phyloP scores from a whole-genome alignment of 2,329 filamentous ascomycete species.

The Grosmannia huntii region DNA sequence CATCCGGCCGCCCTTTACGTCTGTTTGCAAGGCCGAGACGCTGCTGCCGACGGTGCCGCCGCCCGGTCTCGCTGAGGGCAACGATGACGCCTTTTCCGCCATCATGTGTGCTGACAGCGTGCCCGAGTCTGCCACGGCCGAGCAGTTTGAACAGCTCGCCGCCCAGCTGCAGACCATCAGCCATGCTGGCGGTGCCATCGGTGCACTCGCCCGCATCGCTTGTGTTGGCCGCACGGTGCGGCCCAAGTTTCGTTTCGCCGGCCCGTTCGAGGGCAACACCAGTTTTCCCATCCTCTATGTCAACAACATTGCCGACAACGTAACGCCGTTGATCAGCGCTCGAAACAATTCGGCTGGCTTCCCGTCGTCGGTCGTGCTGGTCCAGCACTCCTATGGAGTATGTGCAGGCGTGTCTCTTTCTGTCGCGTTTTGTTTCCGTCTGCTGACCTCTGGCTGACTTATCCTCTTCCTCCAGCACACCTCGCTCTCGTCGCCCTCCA shows the following conservation, averaged over 20 bases:
- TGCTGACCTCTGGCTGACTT: background rate
- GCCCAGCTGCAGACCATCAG: conserved; percentile 24
- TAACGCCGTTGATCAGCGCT: conserved; percentile 30
- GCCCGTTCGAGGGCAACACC: conserved; percentile 17
- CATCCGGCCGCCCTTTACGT: conserved; percentile 7
- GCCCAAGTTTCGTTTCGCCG: conserved; percentile 27
- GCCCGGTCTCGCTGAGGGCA: conserved; percentile 19
- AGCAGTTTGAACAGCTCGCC: conserved; percentile 22
- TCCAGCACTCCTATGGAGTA: conserved; percentile 34
- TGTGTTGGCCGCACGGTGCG: conserved; percentile 26
- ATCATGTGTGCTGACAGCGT: conserved; percentile 33
- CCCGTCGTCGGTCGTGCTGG: conserved; percentile 28
- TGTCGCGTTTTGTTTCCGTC: background rate
- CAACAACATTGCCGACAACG: conserved; percentile 29
- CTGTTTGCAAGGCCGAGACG: conserved; percentile 19
- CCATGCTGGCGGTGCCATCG: conserved; percentile 28
- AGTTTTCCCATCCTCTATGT: conserved; percentile 31
- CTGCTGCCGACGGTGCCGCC: conserved; percentile 20
- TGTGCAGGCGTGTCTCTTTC: conserved; percentile 16
- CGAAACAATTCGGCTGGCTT: conserved; percentile 11
- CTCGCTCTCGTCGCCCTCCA: conserved; percentile 29
- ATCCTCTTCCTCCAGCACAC: conserved; percentile 18
- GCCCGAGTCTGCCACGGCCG: conserved; percentile 18
- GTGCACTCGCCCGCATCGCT: conserved; percentile 25
- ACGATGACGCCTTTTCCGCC: conserved; percentile 28